phyloP scores from a whole-genome alignment of 192 early-diverging fungal genomes.

The Helicostylum pulchrum region DNA sequence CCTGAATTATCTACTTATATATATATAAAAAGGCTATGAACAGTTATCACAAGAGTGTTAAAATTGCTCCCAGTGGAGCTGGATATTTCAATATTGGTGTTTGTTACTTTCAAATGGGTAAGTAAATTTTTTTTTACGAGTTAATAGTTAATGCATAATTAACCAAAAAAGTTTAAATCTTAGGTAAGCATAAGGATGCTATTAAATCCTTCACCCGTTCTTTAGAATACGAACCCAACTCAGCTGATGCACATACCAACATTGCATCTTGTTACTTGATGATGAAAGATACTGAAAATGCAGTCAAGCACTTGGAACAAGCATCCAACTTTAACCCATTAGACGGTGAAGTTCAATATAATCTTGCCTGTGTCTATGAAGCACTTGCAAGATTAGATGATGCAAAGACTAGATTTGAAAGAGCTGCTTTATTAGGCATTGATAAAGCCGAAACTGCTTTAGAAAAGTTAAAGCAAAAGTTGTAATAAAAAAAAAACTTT shows the following conservation, averaged over 20 bases:
- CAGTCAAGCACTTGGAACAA: constrained; percentile 51
- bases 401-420: constrained; percentile 56
- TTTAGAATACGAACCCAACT: constrained; percentile 46
- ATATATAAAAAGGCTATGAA: constrained; percentile 31
- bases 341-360: constrained; percentile 68
- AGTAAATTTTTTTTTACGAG: not conserved
- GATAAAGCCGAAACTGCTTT: constrained; percentile 51
- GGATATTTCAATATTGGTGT: constrained; percentile 39
- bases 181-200: constrained; percentile 48
- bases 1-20: not conserved
- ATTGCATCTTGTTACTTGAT: constrained; percentile 58
- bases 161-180: not conserved
- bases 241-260: constrained; percentile 69
- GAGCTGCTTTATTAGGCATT: constrained; percentile 48
- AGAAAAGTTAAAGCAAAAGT: constrained; percentile 48
- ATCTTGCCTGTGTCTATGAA: constrained; percentile 64
- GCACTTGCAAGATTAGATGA: constrained; percentile 48
- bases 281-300: constrained; percentile 44
- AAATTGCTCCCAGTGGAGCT: constrained; percentile 27
- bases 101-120: constrained; percentile 47
- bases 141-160: not conserved
- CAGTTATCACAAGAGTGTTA: constrained; percentile 34
- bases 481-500: constrained; percentile 12
- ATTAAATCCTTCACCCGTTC: constrained; percentile 57
- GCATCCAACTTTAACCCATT: constrained; percentile 58